Percentiles rank a stretch among this genome's conserved stretches.
Evolutionary conservation across 169 alveolate genomes (phyloP).

Genomic region (Plasmodium gaboni): DNA sequence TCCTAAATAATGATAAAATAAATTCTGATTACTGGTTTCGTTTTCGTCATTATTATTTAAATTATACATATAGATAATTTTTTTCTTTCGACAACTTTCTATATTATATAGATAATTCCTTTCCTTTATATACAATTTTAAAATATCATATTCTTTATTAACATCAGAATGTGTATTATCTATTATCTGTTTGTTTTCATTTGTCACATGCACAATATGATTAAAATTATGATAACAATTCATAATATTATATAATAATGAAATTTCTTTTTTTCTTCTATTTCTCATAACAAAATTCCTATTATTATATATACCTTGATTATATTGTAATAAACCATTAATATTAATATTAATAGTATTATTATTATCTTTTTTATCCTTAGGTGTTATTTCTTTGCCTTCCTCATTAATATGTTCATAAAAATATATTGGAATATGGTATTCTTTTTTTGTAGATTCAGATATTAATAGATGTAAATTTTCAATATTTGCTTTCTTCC

Average conservation of each 20-base stretch:
- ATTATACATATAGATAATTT: slow-evolving; percentile 18
- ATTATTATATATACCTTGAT: neutral
- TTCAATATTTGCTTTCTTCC: slow-evolving; percentile 5
- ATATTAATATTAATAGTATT: neutral
- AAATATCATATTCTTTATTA: slow-evolving; percentile 35
- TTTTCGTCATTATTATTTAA: slow-evolving; percentile 40
- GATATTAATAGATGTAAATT: neutral
- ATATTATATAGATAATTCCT: slow-evolving; percentile 42
- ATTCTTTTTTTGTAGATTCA: neutral
- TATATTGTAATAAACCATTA: neutral
- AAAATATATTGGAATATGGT: too few relatives aligned
- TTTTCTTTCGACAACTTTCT: slow-evolving; percentile 44
- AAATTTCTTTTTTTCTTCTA: slow-evolving; percentile 5
- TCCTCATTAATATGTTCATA: slow-evolving; percentile 4
- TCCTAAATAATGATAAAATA: slow-evolving; percentile 33
- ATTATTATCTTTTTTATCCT: neutral
- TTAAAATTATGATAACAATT: too few relatives aligned
- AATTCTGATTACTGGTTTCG: slow-evolving; percentile 26
- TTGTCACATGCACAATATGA: too few relatives aligned
- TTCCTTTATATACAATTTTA: slow-evolving; percentile 25
- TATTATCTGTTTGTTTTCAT: too few relatives aligned
- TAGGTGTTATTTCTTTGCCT: neutral
- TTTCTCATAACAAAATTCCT: neutral
- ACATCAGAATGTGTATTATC: neutral
- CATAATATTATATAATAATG: neutral